Evolutionary conservation across 1,284 basidiomycete species (phyloP).

Genomic region (Rhodotorula sp.): DNA sequence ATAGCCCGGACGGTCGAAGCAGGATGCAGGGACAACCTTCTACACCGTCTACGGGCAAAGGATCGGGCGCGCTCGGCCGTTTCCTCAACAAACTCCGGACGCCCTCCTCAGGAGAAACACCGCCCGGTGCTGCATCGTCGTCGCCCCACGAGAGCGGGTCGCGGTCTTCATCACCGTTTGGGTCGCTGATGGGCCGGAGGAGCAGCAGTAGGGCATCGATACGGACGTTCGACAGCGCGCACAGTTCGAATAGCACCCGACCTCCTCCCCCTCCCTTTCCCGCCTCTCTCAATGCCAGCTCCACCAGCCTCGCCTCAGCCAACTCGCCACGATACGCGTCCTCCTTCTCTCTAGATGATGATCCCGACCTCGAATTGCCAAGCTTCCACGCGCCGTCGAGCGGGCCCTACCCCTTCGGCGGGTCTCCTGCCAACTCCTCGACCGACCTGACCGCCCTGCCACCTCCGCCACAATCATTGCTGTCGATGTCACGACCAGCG

Average conservation of each 20-base stretch:
- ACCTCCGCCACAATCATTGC: background rate
- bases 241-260: background rate
- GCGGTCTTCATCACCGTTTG: slow-evolving; percentile 20
- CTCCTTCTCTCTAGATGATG: slow-evolving; percentile 6
- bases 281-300: slow-evolving; percentile 4
- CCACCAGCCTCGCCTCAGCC: background rate
- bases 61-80: slow-evolving; percentile 23
- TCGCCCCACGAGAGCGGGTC: background rate
- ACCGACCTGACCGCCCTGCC: slow-evolving; percentile 6
- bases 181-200: slow-evolving; percentile 3
- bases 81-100: slow-evolving; percentile 36
- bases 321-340: background rate
- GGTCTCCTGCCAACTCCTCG: background rate
- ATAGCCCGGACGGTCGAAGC: no score
- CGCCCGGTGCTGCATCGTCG: background rate
- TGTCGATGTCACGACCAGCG: background rate
- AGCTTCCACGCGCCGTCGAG: background rate
- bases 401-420: background rate
- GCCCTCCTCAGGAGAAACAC: background rate
- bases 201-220: slow-evolving; percentile 17
- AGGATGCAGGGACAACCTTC: slow-evolving; percentile 11
- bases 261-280: slow-evolving; percentile 2
- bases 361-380: slow-evolving; percentile 21
- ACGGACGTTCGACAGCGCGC: slow-evolving; percentile 2
- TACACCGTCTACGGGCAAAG: slow-evolving; percentile 17